phyloP scores from a whole-genome alignment of 2,329 filamentous ascomycete genomes.

The Coniochaeta hoffmannii region DNA sequence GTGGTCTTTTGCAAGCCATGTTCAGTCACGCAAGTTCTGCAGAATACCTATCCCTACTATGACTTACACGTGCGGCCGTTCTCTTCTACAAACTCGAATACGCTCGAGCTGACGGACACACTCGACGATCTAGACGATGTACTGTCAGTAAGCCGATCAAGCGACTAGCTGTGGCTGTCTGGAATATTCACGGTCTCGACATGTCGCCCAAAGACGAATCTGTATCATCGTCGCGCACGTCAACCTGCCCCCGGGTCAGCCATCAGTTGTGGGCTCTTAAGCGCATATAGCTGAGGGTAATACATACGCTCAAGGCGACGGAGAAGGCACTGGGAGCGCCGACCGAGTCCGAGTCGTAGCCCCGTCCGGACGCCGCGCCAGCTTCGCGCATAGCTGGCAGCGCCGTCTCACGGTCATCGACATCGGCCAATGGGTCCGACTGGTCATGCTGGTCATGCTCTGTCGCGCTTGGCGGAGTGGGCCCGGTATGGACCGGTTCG shows the following conservation, averaged over 20 bases:
- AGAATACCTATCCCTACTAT: not conserved
- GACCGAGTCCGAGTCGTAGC: not conserved
- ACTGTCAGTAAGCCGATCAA: not conserved
- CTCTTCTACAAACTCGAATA: conserved; percentile 5
- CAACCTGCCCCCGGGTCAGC: not conserved
- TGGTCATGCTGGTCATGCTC: not conserved
- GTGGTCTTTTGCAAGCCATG: not conserved
- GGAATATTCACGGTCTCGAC: not conserved
- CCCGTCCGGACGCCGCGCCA: not conserved
- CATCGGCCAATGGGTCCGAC: not conserved
- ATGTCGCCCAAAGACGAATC: not conserved
- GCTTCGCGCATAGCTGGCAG: not conserved
- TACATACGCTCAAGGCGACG: not conserved
- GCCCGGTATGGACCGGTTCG: not conserved
- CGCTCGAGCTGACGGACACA: conserved; percentile 2
- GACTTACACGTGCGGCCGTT: conserved; percentile 3
- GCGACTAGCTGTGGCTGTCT: not conserved
- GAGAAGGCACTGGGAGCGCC: not conserved
- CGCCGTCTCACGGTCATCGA: not conserved
- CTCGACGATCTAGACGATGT: not conserved
- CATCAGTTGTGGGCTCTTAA: too few relatives aligned
- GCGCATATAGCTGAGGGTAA: too few relatives aligned
- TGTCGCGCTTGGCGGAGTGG: not conserved
- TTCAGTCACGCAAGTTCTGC: not conserved
- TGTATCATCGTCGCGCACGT: not conserved